These are phyloP conservation scores for Ampelomyces quisqualis DNA, from an alignment of 2,329 filamentous ascomycete species.

Conservation along the genomic window DNA sequence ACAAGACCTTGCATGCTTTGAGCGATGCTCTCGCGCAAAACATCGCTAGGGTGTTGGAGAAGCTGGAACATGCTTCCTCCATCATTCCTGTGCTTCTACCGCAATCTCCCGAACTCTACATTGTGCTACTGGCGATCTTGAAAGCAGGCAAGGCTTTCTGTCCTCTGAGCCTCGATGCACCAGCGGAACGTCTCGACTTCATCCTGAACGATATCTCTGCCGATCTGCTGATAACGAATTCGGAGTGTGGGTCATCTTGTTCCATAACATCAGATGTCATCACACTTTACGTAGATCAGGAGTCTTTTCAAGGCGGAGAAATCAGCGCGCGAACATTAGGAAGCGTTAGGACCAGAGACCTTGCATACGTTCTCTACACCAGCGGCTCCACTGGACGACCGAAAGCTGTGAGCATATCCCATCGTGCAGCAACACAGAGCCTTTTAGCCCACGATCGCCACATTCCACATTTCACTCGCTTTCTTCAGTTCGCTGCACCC, in stretches of 20 bases:
- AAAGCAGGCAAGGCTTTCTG: conserved; percentile 85
- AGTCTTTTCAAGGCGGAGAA: conserved; percentile 33
- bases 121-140: conserved; percentile 73
- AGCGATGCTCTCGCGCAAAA: conserved; percentile 57
- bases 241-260: conserved; percentile 48
- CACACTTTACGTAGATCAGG: conserved; percentile 48
- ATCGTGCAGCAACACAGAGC: conserved; percentile 77
- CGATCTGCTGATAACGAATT: conserved; percentile 64
- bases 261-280: conserved; percentile 38
- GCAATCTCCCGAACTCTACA: conserved; percentile 75
- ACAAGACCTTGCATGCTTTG: conserved; percentile 60
- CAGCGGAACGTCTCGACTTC: conserved; percentile 73
- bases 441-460: conserved; percentile 77
- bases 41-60: conserved; percentile 19
- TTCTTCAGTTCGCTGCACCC: conserved; percentile 87
- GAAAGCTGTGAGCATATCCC: conserved; percentile 83
- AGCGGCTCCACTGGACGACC: conserved; percentile 86
- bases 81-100: conserved; percentile 76
- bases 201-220: conserved; percentile 77
- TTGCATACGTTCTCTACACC: conserved; percentile 93
- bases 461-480: conserved; percentile 73
- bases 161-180: conserved; percentile 76
- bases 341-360: conserved; percentile 32
- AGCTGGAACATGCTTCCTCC: conserved; percentile 35
- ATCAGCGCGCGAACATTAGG: not conserved